Conservation (phyloP, 306 rosid genomes). For the Casuarina equisetifolia region DNA sequence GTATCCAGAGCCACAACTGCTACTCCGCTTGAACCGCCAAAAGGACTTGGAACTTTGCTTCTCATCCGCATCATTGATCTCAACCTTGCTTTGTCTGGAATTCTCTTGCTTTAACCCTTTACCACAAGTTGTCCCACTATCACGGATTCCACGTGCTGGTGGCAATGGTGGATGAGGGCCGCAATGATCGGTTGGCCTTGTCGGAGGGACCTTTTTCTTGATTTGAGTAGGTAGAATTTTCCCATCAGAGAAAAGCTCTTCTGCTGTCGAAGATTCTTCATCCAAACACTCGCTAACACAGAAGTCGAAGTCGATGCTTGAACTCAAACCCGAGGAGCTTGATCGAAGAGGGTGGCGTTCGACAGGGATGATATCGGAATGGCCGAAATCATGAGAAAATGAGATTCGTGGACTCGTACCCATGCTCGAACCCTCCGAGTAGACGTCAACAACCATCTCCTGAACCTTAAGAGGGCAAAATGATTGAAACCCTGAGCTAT, state of each 20-base stretch:
- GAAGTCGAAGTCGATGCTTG: conserved; percentile 75
- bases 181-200: conserved; percentile 24
- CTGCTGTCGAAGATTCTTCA: conserved; percentile 79
- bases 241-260: conserved; percentile 83
- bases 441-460: conserved; percentile 1
- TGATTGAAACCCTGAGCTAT: neutral
- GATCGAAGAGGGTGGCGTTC: conserved; percentile 69
- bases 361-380: conserved; percentile 55
- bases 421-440: conserved; percentile 34
- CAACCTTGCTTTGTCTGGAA: conserved; percentile 30
- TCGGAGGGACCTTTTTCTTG: conserved; percentile 48
- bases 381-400: conserved; percentile 75
- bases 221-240: conserved; percentile 64
- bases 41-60: conserved; percentile 60
- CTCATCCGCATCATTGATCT: conserved; percentile 44
- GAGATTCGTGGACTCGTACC: conserved; percentile 74
- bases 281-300: conserved; percentile 58
- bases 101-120: conserved; percentile 39
- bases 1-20: conserved; percentile 87
- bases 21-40: conserved; percentile 87
- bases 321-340: conserved; percentile 52
- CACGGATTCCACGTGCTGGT: conserved; percentile 24
- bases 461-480: neutral
- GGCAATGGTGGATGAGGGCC: conserved; percentile 32
- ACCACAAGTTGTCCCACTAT: conserved; percentile 5